phyloP scores from a whole-genome alignment of 495 filamentous ascomycete genomes.

The Penicilliopsis zonata region DNA sequence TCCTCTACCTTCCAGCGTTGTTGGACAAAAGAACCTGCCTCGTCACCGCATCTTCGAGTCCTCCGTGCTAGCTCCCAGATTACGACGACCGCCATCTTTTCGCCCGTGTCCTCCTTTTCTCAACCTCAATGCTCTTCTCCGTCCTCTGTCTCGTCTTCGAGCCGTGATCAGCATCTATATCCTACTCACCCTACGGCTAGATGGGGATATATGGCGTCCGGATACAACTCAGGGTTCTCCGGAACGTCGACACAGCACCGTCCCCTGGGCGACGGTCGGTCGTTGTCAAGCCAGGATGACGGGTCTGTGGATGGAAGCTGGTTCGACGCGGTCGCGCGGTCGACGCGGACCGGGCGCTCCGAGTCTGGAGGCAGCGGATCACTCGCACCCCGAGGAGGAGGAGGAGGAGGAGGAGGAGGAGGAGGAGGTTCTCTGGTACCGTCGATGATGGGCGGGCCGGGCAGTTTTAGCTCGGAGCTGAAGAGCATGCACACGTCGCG shows the following conservation, averaged over 20 bases:
- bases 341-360: slow-evolving; percentile 35
- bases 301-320: slow-evolving; percentile 33
- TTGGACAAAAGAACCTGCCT: no score
- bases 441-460: slow-evolving; percentile 51
- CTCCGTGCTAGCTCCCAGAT: no score
- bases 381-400: slow-evolving; percentile 49
- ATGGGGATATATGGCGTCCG: slow-evolving; percentile 41
- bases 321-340: slow-evolving; percentile 29
- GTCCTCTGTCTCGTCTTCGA: slow-evolving; percentile 15
- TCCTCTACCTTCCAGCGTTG: no score
- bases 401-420: slow-evolving; percentile 1
- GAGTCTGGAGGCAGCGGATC: slow-evolving; percentile 49
- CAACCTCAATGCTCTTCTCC: slow-evolving; percentile 25
- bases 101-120: no score
- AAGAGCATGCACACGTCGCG: slow-evolving; percentile 61
- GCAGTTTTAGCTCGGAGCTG: slow-evolving; percentile 87
- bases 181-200: slow-evolving; percentile 20
- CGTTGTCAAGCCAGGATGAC: slow-evolving; percentile 43
- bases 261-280: slow-evolving; percentile 42
- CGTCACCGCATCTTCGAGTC: no score
- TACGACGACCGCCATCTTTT: no score
- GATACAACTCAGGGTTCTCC: slow-evolving; percentile 40
- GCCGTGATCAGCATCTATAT: slow-evolving; percentile 24
- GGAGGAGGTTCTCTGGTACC: slow-evolving; percentile 45
- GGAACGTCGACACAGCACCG: slow-evolving; percentile 62